Evolutionary conservation across 148 eudicot genomes (phyloP).

Genomic region (Tetragonia tetragonoides): DNA sequence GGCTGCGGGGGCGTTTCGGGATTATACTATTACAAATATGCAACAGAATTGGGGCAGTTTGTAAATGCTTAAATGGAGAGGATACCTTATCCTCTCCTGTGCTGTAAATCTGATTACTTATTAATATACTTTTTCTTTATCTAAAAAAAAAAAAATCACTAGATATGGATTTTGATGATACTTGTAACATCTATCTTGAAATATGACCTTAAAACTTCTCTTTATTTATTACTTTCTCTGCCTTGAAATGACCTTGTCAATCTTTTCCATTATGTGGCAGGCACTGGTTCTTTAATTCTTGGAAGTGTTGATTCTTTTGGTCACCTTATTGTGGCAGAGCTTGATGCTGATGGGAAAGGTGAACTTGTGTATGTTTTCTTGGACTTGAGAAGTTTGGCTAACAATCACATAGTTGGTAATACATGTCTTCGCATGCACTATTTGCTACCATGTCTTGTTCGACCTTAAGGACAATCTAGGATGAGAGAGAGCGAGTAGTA

Average conservation of each 20-base stretch:
- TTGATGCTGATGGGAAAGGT: constrained; percentile 54
- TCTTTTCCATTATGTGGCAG: constrained; percentile 29
- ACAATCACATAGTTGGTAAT: neutral
- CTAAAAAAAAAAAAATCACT: too few relatives aligned
- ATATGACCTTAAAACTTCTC: too few relatives aligned
- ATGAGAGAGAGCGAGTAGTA: too few relatives aligned
- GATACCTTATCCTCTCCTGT: too few relatives aligned
- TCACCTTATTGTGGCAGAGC: constrained; percentile 59
- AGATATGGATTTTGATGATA: too few relatives aligned
- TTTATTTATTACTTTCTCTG: neutral
- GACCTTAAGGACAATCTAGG: neutral
- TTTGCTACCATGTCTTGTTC: neutral
- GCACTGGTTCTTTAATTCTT: constrained; percentile 38
- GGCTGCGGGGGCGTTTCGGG: too few relatives aligned
- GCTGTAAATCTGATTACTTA: too few relatives aligned
- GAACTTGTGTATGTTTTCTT: constrained; percentile 1
- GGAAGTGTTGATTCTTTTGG: constrained; percentile 77
- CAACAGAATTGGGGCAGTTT: too few relatives aligned
- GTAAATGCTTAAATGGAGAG: too few relatives aligned
- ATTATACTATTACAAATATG: too few relatives aligned
- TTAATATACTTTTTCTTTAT: too few relatives aligned
- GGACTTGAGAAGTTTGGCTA: neutral
- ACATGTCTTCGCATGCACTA: neutral
- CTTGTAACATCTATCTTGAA: too few relatives aligned
- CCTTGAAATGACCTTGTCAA: neutral